Evolutionary conservation across 2,329 filamentous ascomycete species (phyloP), one percentile per base, ranked within the genome.

Genomic region (Hirsutella rhossiliensis): DNA sequence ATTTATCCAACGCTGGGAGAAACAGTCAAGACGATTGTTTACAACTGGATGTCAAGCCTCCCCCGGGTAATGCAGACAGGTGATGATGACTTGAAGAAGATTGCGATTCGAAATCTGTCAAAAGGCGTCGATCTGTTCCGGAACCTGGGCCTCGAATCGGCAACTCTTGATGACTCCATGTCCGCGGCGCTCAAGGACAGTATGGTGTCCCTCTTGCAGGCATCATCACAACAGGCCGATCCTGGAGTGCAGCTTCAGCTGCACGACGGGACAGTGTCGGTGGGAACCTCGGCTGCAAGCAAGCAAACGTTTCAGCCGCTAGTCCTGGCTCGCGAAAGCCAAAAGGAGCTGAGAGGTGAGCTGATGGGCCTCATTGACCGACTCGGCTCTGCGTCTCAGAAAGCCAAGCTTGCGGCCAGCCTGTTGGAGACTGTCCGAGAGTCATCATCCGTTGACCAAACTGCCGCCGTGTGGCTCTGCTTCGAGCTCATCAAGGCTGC

Each of bases 51-150:
- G 20, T 77, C 78, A 3, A 82, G 86, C 36, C 73, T 98, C 17
- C 82, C 90, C 5, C 76, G 88, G 15, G 64, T 87, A 13, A 89
- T 96, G 79, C 87, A 90, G 58, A 78, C 80, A 9, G 83, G 80
- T 51, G 88, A 97, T 54, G 87, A 95, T 52, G 71, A 72, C n/a
- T 69, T 74, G 27, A 94, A 94, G 59, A 73, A 79, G 48, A 73
- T 75, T 44, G 79, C 82, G 2, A 74, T 97, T 23, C 73, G 75
- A 27, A 86, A 90, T 49, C 73, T 98, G n/a, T 76, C 82, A 13
- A 82, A 80, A 40, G 80, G 84, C 0, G 80, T 87, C 43, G 71
- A 76, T 28, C 60, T 90, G 8, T 66, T 92, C 18, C 74, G 73
- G 17, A 68, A 73, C 5, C 67, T 86, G 17, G 74, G 78, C 5